Evolutionary conservation across 805 yeast species (phyloP).

Genomic region (Pichia eremophila): DNA sequence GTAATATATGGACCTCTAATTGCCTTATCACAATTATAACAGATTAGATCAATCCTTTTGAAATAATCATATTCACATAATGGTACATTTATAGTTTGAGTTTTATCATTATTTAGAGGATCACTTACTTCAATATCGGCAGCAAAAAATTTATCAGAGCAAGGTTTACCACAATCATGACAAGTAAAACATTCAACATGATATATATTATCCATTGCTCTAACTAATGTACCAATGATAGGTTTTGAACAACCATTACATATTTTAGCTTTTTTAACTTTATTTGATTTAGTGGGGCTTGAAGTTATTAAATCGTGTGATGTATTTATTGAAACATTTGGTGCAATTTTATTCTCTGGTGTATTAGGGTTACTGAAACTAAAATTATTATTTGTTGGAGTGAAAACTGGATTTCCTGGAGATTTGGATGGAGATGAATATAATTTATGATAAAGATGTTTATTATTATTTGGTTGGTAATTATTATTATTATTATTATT

Average conservation of each 20-base stretch:
- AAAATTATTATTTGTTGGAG: background rate
- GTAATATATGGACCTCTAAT: constrained; percentile 89
- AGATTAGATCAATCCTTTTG: constrained; percentile 73
- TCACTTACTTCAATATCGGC: constrained; percentile 33
- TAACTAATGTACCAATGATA: constrained; percentile 68
- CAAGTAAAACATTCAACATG: constrained; percentile 88
- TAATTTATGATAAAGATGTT: constrained; percentile 7
- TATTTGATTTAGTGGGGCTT: constrained; percentile 1
- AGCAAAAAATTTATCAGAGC: constrained; percentile 86
- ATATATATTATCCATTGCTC: constrained; percentile 71
- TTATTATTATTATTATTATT: constrained; percentile 2
- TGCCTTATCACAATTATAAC: constrained; percentile 77
- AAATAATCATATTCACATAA: constrained; percentile 92
- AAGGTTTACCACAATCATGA: constrained; percentile 69
- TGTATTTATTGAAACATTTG: background rate
- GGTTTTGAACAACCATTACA: constrained; percentile 46
- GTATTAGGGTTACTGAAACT: background rate
- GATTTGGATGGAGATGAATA: constrained; percentile 5
- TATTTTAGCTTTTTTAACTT: constrained; percentile 24
- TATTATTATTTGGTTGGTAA: background rate
- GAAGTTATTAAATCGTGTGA: background rate
- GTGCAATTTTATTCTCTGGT: background rate
- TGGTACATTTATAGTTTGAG: constrained; percentile 36
- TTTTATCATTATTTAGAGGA: constrained; percentile 2
- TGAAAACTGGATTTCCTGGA: background rate